phyloP scores from a whole-genome alignment of 1,139 yeast species.

The Pichia sp. region DNA sequence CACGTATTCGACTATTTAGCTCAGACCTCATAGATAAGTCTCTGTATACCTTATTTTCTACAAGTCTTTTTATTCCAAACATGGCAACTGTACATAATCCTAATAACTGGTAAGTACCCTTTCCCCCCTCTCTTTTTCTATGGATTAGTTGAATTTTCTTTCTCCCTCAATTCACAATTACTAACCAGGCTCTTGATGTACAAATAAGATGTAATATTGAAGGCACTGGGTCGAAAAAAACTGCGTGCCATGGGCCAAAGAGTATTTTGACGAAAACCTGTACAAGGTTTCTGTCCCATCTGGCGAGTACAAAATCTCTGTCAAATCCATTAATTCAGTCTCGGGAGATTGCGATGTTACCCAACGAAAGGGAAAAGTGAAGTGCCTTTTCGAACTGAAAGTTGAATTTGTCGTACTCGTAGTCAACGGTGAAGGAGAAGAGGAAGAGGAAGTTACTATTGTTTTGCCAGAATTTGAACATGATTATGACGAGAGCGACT shows the following conservation, averaged over 20 bases:
- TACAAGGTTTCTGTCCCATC: constrained; percentile 30
- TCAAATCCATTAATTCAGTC: constrained; percentile 43
- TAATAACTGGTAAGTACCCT: constrained; percentile 61
- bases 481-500: constrained; percentile 65
- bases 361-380: constrained; percentile 75
- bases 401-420: constrained; percentile 43
- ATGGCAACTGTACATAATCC: constrained; percentile 77
- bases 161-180: background rate
- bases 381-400: constrained; percentile 66
- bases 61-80: background rate
- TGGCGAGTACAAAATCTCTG: constrained; percentile 36
- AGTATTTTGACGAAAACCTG: constrained; percentile 48
- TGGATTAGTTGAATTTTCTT: background rate
- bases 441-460: constrained; percentile 39
- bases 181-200: background rate
- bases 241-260: constrained; percentile 71
- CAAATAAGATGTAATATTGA: background rate
- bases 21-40: background rate
- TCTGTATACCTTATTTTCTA: too few relatives aligned
- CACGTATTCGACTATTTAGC: background rate
- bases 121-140: background rate
- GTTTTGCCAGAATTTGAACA: constrained; percentile 66
- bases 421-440: constrained; percentile 31
- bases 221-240: constrained; percentile 84
- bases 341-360: constrained; percentile 77